Evolutionary conservation across 352 stramenopile genomes (phyloP).

Genomic region (Globisporangium mamillatum): DNA sequence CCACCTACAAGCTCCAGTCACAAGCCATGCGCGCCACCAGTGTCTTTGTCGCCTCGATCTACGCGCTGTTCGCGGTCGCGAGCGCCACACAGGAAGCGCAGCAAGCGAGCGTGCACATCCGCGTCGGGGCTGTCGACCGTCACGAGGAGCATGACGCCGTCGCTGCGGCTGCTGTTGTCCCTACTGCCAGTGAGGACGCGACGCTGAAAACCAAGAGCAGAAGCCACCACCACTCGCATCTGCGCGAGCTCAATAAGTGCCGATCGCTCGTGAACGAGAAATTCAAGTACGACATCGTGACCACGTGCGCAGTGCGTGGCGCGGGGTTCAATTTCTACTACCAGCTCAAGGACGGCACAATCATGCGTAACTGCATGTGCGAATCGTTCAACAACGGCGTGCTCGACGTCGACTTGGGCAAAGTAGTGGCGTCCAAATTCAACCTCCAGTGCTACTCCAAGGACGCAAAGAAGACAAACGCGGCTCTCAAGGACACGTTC

Average conservation of each 20-base stretch:
- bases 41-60: background rate
- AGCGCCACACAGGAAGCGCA: background rate
- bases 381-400: slow-evolving; percentile 2
- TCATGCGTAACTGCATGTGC: slow-evolving; percentile 2
- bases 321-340: background rate
- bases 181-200: background rate
- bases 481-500: background rate
- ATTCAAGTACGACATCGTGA: slow-evolving; percentile 1
- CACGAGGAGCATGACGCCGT: background rate
- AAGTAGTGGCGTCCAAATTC: background rate
- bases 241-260: background rate
- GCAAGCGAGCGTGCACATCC: slow-evolving; percentile 2
- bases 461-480: background rate
- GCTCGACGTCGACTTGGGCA: background rate
- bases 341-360: slow-evolving; percentile 1
- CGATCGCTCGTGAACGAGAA: background rate
- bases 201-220: background rate
- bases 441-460: slow-evolving; percentile 3
- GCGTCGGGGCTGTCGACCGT: background rate
- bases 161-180: background rate
- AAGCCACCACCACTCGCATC: background rate
- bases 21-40: background rate
- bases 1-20: background rate
- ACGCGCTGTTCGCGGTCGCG: background rate
- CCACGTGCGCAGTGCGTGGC: background rate